Percentiles rank a stretch among this genome's conserved stretches.
These are phyloP conservation scores for Phytophthora agathidicida DNA, from an alignment of 352 stramenopile species.

Conservation along the genomic window DNA sequence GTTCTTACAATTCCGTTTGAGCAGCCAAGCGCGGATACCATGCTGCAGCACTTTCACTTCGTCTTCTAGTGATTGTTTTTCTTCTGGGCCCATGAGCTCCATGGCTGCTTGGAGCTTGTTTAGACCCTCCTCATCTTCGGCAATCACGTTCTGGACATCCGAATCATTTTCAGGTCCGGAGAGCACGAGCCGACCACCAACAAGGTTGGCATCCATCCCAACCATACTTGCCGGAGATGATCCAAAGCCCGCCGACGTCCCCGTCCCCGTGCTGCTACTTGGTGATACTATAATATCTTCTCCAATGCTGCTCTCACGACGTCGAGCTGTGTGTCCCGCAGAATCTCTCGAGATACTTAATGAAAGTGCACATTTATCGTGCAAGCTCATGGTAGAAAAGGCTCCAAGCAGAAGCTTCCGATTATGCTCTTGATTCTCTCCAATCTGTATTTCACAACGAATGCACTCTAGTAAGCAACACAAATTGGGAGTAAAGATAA, in stretches of 20 bases:
- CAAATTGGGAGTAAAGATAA: neutral
- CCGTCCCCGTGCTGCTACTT: conserved; percentile 32
- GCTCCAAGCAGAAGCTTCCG: conserved; percentile 81
- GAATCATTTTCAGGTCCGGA: conserved; percentile 59
- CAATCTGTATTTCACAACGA: conserved; percentile 36
- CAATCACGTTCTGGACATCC: conserved; percentile 86
- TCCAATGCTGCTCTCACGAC: conserved; percentile 61
- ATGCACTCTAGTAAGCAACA: conserved; percentile 3
- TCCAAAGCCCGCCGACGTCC: conserved; percentile 29
- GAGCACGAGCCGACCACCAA: conserved; percentile 30
- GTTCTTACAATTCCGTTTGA: conserved; percentile 88
- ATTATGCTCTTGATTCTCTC: conserved; percentile 84
- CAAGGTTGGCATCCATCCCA: conserved; percentile 31
- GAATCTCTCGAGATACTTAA: conserved; percentile 79
- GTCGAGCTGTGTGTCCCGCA: conserved; percentile 32
- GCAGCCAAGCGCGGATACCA: conserved; percentile 87
- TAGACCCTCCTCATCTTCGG: conserved; percentile 75
- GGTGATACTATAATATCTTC: conserved; percentile 46
- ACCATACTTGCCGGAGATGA: conserved; percentile 33
- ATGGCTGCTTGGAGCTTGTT: conserved; percentile 83
- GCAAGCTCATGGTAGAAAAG: conserved; percentile 90
- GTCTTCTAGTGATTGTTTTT: conserved; percentile 85
- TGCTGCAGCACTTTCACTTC: conserved; percentile 88
- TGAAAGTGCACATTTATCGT: conserved; percentile 87
- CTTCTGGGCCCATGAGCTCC: conserved; percentile 87